phyloP scores from a whole-genome alignment of 2,329 filamentous ascomycete species.

The Exutisphaerella laricina region DNA sequence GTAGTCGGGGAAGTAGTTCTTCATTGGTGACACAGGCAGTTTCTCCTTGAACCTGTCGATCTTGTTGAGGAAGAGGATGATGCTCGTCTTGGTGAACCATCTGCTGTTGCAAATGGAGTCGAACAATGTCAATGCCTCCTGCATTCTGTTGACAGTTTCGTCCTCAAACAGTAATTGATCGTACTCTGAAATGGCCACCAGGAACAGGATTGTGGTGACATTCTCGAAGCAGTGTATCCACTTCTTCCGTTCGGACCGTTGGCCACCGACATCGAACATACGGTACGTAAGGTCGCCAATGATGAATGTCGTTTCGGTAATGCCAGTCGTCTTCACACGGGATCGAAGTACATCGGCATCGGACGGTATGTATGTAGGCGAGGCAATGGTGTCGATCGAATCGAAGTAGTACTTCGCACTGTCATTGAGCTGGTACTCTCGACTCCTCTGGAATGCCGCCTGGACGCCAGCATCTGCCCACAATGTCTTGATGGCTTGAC shows the following conservation, averaged over 20 bases:
- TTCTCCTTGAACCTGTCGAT: conserved; percentile 72
- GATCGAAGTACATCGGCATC: conserved; percentile 93
- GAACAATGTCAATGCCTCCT: conserved; percentile 65
- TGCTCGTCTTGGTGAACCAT: conserved; percentile 68
- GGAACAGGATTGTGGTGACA: conserved; percentile 91
- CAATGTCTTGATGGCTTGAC: conserved; percentile 82
- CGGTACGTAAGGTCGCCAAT: conserved; percentile 91
- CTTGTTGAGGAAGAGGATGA: conserved; percentile 70
- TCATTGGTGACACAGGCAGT: conserved; percentile 66
- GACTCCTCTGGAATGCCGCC: conserved; percentile 89
- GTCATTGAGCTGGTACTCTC: conserved; percentile 95
- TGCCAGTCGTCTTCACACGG: conserved; percentile 96
- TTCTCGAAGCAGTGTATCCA: conserved; percentile 99
- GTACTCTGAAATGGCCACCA: conserved; percentile 95
- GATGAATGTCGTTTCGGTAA: conserved; percentile 93
- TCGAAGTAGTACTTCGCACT: conserved; percentile 98
- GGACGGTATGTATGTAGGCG: conserved; percentile 88
- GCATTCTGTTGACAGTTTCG: conserved; percentile 74
- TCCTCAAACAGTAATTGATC: conserved; percentile 94
- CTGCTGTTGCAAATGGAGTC: conserved; percentile 68
- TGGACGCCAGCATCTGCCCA: conserved; percentile 93
- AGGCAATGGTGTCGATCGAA: conserved; percentile 83
- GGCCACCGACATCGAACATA: conserved; percentile 96
- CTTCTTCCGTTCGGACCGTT: conserved; percentile 95
- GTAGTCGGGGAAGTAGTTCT: conserved; percentile 71